A percentile compares a stretch with the other conserved stretches of the same genome.
phyloP scores from a whole-genome alignment of 768 basidiomycete species.

The Amanita exitialis region DNA sequence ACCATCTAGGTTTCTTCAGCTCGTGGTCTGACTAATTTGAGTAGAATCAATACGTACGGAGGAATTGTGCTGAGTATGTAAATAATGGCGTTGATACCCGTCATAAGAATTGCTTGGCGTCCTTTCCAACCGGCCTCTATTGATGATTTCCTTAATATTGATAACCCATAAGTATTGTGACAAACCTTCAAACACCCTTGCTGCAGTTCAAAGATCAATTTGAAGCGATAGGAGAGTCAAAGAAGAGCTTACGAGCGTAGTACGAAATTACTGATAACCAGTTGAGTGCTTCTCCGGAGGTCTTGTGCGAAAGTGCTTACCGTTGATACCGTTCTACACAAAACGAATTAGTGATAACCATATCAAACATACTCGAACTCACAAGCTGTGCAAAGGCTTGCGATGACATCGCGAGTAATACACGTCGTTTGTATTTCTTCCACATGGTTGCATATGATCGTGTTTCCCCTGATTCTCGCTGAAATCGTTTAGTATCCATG shows the following conservation, averaged over 20 bases:
- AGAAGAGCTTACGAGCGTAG: slow-evolving; percentile 66
- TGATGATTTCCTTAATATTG: slow-evolving; percentile 4
- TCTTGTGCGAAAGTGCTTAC: slow-evolving; percentile 25
- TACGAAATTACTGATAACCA: slow-evolving; percentile 74
- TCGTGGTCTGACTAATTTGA: slow-evolving; percentile 1
- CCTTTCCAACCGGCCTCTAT: slow-evolving; percentile 93
- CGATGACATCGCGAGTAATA: slow-evolving; percentile 89
- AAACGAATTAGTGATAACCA: not conserved
- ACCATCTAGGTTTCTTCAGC: slow-evolving; percentile 52
- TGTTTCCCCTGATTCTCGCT: slow-evolving; percentile 71
- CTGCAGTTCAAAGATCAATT: slow-evolving; percentile 21
- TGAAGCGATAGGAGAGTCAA: slow-evolving; percentile 6
- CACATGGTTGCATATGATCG: slow-evolving; percentile 78
- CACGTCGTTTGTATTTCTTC: slow-evolving; percentile 76
- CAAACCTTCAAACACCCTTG: slow-evolving; percentile 85
- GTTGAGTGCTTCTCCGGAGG: not conserved
- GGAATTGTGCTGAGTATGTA: slow-evolving; percentile 76
- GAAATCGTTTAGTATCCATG: not conserved
- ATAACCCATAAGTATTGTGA: not conserved
- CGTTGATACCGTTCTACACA: slow-evolving; percentile 85
- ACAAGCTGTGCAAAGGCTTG: slow-evolving; percentile 94
- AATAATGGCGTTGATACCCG: slow-evolving; percentile 83
- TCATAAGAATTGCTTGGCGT: slow-evolving; percentile 89
- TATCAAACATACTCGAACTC: slow-evolving; percentile 17
- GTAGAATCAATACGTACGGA: slow-evolving; percentile 43